phyloP scores from a whole-genome alignment of 2,329 filamentous ascomycete genomes.

The Aspergillus sp. region DNA sequence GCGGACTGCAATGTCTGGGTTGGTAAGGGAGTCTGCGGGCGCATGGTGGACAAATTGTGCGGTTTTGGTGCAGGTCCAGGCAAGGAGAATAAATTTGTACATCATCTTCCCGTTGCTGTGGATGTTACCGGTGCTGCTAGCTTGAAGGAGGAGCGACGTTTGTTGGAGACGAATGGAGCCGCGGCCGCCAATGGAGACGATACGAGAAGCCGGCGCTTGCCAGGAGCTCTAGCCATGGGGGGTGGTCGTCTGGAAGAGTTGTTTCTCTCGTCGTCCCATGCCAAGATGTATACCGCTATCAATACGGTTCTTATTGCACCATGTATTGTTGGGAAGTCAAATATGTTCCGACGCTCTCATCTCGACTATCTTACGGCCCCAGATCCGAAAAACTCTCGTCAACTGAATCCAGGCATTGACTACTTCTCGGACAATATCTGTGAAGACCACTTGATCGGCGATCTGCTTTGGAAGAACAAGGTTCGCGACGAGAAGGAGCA shows the following conservation, averaged over 20 bases:
- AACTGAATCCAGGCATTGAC: conserved; percentile 69
- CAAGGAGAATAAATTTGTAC: conserved; percentile 79
- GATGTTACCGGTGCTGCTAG: conserved; percentile 55
- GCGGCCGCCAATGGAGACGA: neutral
- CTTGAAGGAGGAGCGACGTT: conserved; percentile 26
- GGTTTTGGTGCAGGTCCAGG: conserved; percentile 57
- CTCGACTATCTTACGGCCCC: conserved; percentile 68
- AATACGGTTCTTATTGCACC: conserved; percentile 89
- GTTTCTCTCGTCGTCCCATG: conserved; percentile 90
- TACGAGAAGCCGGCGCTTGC: conserved; percentile 16
- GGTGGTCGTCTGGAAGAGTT: conserved; percentile 89
- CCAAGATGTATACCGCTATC: conserved; percentile 97
- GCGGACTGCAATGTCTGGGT: conserved; percentile 98
- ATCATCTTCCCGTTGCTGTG: conserved; percentile 88
- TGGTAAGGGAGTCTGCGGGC: conserved; percentile 70
- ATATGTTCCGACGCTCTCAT: conserved; percentile 95
- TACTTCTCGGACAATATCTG: conserved; percentile 96
- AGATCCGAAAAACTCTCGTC: conserved; percentile 50
- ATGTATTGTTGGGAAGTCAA: conserved; percentile 94
- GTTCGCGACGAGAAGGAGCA: conserved; percentile 37
- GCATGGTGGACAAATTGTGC: conserved; percentile 85
- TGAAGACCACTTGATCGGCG: conserved; percentile 94
- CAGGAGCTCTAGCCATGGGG: conserved; percentile 44
- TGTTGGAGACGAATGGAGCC: conserved; percentile 1
- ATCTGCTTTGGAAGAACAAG: conserved; percentile 73